A percentile compares a stretch with the other conserved stretches of the same genome.
Conservation (phyloP, 1,139 yeast genomes). For the Entelexis sorbosivorans region DNA sequence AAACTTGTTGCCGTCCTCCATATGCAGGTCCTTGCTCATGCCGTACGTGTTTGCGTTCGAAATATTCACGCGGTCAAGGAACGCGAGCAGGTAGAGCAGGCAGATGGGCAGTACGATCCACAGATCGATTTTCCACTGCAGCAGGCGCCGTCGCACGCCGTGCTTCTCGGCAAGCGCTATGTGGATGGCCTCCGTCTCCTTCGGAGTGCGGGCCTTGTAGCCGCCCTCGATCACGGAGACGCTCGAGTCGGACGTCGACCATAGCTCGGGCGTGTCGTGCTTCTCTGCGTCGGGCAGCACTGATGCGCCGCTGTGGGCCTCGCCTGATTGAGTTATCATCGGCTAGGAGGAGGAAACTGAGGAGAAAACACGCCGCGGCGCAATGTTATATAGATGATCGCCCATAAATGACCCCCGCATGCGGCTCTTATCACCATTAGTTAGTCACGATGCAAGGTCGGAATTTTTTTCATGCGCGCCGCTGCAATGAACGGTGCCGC, state of each 20-base stretch:
- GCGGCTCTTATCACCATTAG: neutral
- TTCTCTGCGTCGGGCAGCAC: neutral
- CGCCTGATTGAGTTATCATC: too few relatives aligned
- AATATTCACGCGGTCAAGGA: constrained; percentile 62
- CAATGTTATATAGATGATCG: too few relatives aligned
- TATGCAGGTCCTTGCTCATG: constrained; percentile 39
- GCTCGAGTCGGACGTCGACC: constrained; percentile 1
- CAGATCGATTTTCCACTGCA: constrained; percentile 54
- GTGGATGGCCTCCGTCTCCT: constrained; percentile 2
- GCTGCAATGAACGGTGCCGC: neutral
- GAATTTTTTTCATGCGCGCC: neutral
- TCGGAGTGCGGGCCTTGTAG: neutral
- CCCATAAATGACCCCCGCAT: neutral
- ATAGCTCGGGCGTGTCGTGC: neutral
- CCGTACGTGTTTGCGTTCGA: constrained; percentile 66
- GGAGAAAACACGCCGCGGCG: too few relatives aligned
- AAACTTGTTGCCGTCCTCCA: constrained; percentile 50
- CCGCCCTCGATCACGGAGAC: neutral
- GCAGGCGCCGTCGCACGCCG: constrained; percentile 38
- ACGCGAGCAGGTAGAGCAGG: constrained; percentile 53
- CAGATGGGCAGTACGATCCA: constrained; percentile 63
- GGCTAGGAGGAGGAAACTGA: too few relatives aligned
- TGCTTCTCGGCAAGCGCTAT: constrained; percentile 18
- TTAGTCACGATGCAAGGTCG: neutral
- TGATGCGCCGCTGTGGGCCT: too few relatives aligned